A percentile compares a stretch with the other conserved stretches of the same genome.
These are phyloP conservation scores for Talaromyces pinophilus DNA, from an alignment of 2,329 filamentous ascomycete species.

Conservation along the genomic window DNA sequence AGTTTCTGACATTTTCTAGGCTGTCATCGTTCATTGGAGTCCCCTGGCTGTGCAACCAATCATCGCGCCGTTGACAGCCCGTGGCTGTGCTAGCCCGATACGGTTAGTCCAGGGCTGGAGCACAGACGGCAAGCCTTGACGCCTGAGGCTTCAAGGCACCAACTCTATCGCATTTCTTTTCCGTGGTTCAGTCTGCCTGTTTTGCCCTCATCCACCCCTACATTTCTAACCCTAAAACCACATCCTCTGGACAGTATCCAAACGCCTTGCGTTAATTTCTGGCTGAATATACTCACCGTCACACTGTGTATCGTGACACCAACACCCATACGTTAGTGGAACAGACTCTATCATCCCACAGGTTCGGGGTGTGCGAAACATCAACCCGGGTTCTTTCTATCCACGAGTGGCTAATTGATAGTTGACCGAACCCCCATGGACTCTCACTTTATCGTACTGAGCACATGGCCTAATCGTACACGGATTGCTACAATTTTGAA, in stretches of 20 bases:
- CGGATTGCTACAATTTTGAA: no score
- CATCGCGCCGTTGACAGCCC: neutral
- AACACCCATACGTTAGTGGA: neutral
- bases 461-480: no score
- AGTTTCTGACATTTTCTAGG: neutral
- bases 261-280: no score
- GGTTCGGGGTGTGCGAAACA: no score
- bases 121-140: neutral
- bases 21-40: neutral
- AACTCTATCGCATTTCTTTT: neutral
- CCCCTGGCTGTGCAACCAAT: neutral
- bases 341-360: no score
- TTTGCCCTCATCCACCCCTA: neutral
- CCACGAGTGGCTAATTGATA: no score
- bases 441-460: no score
- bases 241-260: no score
- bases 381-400: no score
- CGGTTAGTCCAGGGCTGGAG: neutral
- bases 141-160: slow-evolving; percentile 5
- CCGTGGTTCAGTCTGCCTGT: neutral
- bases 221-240: no score
- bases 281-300: neutral
- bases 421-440: no score
- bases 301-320: neutral
- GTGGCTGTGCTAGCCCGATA: no score